Evolutionary conservation across 2,329 filamentous ascomycete genomes (phyloP).

Genomic region (Biscogniauxia mediterranea): DNA sequence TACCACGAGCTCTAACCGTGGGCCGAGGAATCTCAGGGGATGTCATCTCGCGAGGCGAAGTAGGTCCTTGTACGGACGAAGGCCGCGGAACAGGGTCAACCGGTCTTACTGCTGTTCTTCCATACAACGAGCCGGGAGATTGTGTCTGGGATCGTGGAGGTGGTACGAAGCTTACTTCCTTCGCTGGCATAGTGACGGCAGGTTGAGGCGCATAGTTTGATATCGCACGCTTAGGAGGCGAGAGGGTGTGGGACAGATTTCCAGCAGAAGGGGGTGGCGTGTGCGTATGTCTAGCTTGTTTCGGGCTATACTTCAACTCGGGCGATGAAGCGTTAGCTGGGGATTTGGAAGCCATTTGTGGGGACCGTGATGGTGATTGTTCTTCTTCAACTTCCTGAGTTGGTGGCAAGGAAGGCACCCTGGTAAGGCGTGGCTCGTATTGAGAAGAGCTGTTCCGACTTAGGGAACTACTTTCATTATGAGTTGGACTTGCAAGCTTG

Average conservation of each 20-base stretch:
- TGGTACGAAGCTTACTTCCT: conserved; percentile 46
- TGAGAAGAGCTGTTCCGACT: conserved; percentile 52
- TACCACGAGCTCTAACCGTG: conserved; percentile 45
- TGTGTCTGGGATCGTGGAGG: conserved; percentile 62
- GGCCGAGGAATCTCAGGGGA: conserved; percentile 23
- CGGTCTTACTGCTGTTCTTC: conserved; percentile 32
- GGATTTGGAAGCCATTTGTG: conserved; percentile 24
- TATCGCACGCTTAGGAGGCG: conserved; percentile 54
- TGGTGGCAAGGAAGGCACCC: conserved; percentile 57
- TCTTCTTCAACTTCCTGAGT: conserved; percentile 64
- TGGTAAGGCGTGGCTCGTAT: conserved; percentile 53
- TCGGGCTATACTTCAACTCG: conserved; percentile 41
- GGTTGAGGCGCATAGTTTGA: conserved; percentile 51
- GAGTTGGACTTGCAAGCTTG: conserved; percentile 28
- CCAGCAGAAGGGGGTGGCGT: conserved; percentile 51
- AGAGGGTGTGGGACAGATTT: conserved; percentile 43
- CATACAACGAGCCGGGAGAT: conserved; percentile 53
- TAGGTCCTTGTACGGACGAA: conserved; percentile 50
- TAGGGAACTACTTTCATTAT: conserved; percentile 41
- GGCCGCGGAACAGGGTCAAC: conserved; percentile 51
- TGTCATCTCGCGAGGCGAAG: conserved; percentile 34
- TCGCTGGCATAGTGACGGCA: conserved; percentile 30
- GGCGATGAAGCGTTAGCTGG: conserved; percentile 22
- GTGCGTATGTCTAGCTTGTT: conserved; percentile 45
- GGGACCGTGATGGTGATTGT: conserved; percentile 35